phyloP scores from a whole-genome alignment of 192 early-diverging fungal genomes.

The Backusella parvicylindrica region DNA sequence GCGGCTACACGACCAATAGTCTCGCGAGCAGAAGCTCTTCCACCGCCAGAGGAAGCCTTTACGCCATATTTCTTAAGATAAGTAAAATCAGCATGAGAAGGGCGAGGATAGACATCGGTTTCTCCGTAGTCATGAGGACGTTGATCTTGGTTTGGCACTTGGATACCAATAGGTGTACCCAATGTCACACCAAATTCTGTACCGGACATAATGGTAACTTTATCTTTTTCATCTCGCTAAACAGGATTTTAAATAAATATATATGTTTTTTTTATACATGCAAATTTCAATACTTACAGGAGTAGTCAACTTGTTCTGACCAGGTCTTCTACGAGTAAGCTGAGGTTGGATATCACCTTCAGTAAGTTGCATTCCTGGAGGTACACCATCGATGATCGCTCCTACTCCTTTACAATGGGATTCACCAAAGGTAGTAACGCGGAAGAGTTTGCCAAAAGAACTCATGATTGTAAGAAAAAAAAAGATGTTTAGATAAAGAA shows the following conservation, averaged over 20 bases:
- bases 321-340: constrained; percentile 87
- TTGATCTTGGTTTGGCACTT: constrained; percentile 93
- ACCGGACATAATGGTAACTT: constrained; percentile 87
- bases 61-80: constrained; percentile 94
- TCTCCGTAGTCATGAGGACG: constrained; percentile 94
- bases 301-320: constrained; percentile 93
- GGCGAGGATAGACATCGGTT: constrained; percentile 92
- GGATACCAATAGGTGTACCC: constrained; percentile 92
- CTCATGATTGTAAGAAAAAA: constrained; percentile 54
- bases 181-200: constrained; percentile 90
- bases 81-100: constrained; percentile 96
- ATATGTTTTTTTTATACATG: not conserved
- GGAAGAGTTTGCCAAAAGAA: constrained; percentile 78
- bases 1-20: constrained; percentile 96
- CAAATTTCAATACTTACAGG: constrained; percentile 80
- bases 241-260: not conserved
- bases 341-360: constrained; percentile 93
- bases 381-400: constrained; percentile 93
- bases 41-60: constrained; percentile 93
- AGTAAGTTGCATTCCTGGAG: constrained; percentile 86
- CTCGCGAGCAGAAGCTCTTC: constrained; percentile 90
- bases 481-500: not conserved
- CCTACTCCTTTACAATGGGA: constrained; percentile 98
- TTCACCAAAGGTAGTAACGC: constrained; percentile 95
- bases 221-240: constrained; percentile 92